Conservation (phyloP, 495 filamentous ascomycete species). For the Lichenothelia convexa region DNA sequence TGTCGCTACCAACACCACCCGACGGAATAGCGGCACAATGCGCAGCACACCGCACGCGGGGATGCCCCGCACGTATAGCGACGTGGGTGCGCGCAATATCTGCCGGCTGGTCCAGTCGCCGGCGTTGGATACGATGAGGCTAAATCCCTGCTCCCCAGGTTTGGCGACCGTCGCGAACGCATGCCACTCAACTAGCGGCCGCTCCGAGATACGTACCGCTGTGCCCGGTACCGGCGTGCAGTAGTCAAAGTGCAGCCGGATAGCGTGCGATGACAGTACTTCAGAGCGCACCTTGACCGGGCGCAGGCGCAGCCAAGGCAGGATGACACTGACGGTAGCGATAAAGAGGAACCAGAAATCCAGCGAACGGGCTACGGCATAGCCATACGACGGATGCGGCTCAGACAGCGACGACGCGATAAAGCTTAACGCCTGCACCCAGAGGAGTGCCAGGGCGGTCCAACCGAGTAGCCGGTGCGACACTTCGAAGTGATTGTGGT, state of each 20-base stretch:
- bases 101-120: constrained; percentile 61
- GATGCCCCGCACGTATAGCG: constrained; percentile 36
- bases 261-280: constrained; percentile 47
- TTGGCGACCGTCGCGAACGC: constrained; percentile 60
- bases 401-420: constrained; percentile 13
- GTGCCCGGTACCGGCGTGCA: constrained; percentile 22
- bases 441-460: constrained; percentile 41
- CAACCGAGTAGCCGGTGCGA: constrained; percentile 51
- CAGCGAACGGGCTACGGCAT: constrained; percentile 32
- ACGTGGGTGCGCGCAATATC: constrained; percentile 39
- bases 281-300: constrained; percentile 41
- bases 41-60: constrained; percentile 53
- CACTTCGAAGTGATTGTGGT: constrained; percentile 48
- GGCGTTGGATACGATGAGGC: constrained; percentile 54
- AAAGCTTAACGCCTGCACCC: constrained; percentile 26
- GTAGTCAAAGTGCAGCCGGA: constrained; percentile 53
- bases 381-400: constrained; percentile 17
- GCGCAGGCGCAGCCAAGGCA: constrained; percentile 51
- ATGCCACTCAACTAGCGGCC: constrained; percentile 59
- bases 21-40: constrained; percentile 47
- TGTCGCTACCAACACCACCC: constrained; percentile 56
- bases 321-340: constrained; percentile 38
- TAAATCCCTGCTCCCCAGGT: constrained; percentile 35
- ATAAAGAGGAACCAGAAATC: constrained; percentile 51
- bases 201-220: constrained; percentile 33